A percentile compares a stretch with the other conserved stretches of the same genome.
Conservation (phyloP, 2,329 filamentous ascomycete genomes). For the Xylaria digitata region DNA sequence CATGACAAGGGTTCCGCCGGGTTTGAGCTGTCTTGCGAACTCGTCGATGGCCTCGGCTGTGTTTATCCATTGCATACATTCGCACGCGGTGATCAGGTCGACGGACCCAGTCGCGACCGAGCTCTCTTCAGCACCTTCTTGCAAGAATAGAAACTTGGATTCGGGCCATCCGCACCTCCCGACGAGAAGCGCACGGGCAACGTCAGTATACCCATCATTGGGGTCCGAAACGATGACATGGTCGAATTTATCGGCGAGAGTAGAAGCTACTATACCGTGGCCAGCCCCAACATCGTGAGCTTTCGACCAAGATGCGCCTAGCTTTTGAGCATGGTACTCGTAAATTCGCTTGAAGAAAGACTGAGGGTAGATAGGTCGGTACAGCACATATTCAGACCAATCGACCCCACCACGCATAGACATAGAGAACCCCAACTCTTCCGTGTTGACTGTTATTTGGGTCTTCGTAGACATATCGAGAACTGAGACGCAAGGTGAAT, state of each 20-base stretch:
- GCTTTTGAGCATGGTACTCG: constrained; percentile 35
- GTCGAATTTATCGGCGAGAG: constrained; percentile 36
- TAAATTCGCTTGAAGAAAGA: constrained; percentile 41
- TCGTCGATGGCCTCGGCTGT: constrained; percentile 39
- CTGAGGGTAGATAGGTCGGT: constrained; percentile 35
- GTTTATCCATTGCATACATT: constrained; percentile 47
- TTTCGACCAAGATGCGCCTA: constrained; percentile 20
- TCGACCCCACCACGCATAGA: constrained; percentile 26
- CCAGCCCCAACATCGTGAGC: constrained; percentile 41
- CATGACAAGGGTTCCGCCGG: constrained; percentile 42
- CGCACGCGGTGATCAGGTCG: constrained; percentile 43
- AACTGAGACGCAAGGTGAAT: not conserved
- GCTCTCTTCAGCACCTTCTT: constrained; percentile 45
- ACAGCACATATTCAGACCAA: constrained; percentile 39
- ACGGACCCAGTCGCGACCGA: constrained; percentile 37
- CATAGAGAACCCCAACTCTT: constrained; percentile 30
- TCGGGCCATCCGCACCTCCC: constrained; percentile 34
- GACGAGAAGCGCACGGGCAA: constrained; percentile 40
- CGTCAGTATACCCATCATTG: constrained; percentile 43
- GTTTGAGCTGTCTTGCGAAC: constrained; percentile 41
- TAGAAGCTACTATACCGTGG: constrained; percentile 34
- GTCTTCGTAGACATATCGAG: not conserved
- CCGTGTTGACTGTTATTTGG: not conserved
- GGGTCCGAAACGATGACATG: constrained; percentile 47
- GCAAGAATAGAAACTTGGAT: constrained; percentile 42